A percentile compares a stretch with the other conserved stretches of the same genome.
Evolutionary conservation across 495 filamentous ascomycete species (phyloP).

Genomic region (Aspergillus indologenus): DNA sequence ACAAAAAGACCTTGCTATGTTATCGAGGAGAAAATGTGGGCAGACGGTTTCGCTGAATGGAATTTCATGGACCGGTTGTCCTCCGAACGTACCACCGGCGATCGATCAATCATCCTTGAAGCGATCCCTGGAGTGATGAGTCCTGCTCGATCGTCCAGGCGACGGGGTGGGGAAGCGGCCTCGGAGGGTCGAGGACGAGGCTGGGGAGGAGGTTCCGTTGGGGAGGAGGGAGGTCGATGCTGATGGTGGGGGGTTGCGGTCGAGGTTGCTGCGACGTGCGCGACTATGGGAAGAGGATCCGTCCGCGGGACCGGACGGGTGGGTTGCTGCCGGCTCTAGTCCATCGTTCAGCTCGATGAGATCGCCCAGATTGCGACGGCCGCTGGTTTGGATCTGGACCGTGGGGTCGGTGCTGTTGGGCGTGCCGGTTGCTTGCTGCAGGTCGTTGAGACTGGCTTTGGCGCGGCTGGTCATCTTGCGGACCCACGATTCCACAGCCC

Average conservation of each 20-base stretch:
- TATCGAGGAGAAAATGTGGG: no score
- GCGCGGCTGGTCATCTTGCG: conserved; percentile 65
- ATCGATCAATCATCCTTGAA: not conserved
- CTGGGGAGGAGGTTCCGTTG: not conserved
- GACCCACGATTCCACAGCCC: conserved; percentile 85
- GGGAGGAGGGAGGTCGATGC: not conserved
- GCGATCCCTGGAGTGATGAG: not conserved
- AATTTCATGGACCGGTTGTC: no score
- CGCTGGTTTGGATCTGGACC: conserved; percentile 32
- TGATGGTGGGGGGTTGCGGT: not conserved
- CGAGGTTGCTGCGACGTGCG: not conserved
- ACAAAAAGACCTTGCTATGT: no score
- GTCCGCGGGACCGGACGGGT: not conserved
- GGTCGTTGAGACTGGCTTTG: conserved; percentile 38
- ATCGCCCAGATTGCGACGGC: conserved; percentile 55
- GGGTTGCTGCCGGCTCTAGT: conserved; percentile 20
- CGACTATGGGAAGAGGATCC: no score
- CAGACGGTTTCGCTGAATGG: no score
- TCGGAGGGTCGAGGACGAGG: not conserved
- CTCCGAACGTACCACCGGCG: no score
- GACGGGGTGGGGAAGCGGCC: not conserved
- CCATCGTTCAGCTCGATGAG: conserved; percentile 81
- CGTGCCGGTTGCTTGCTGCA: conserved; percentile 36
- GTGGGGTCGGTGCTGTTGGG: conserved; percentile 18
- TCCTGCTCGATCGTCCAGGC: not conserved